Evolutionary conservation across 306 rosid species (phyloP), one percentile per base, ranked within the genome.

Genomic region (Vigna mungo): DNA sequence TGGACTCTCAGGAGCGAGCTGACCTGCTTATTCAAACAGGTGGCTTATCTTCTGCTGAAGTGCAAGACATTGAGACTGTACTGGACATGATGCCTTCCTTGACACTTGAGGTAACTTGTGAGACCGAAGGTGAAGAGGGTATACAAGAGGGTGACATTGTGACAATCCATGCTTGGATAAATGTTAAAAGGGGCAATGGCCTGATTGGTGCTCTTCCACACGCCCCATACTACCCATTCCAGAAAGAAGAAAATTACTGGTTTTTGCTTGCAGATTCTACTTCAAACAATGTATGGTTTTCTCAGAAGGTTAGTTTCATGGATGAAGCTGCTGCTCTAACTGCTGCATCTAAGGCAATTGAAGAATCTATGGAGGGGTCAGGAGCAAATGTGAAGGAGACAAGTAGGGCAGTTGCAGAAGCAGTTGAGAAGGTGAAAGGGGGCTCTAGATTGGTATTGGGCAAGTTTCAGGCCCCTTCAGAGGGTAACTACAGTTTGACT

Each of bases 121-220:
- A 92, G 90, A 96, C 98, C 36, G 99, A 96, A 86, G 99, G 99
- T 4, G 96, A 96, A 89, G 97, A 93, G 85, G 97, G 97, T 67
- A 80, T 93, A 27, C 98, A 96, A 83, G 98, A 92, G 87, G 96
- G 98, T 36, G 99, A 96, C 70, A 81, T 91, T 59, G 96, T 92
- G 74, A 92, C 98, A 1, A 34, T 96, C 77, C 94, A 96, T 58
- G 91, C 97, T 25, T 92, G 97, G 97, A 86, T 92, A 77, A 87
- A 90, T 32, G 81, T 89, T 30, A 84, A 87, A 69, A 89, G 97
- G 71, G 88, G 78, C 23, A 96, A 91, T 3, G 90, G 96, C 69
- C 85, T 90, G 62, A 80, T 86, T 67, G 97, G 93, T 78, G 98
- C 97, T 80, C 97, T 96, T 62, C 99, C 97, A 0, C 99, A 96